These are phyloP conservation scores for Wickerhamomyces chambardii DNA, from an alignment of 805 yeast genomes.

Conservation along the genomic window DNA sequence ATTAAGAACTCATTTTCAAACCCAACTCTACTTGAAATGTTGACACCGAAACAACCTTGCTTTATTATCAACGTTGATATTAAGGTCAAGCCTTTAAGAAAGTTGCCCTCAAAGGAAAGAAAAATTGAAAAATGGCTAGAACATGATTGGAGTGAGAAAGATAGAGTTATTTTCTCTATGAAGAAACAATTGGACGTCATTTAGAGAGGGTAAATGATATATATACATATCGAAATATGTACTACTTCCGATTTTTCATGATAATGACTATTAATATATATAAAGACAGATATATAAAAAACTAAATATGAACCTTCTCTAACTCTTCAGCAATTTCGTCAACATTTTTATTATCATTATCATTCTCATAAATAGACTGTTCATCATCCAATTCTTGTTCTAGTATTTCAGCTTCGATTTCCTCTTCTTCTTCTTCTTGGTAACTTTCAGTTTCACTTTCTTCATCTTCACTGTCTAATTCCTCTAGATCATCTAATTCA, in stretches of 20 bases:
- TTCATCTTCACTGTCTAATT: constrained; percentile 54
- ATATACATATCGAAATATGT: no score
- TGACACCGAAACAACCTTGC: constrained; percentile 21
- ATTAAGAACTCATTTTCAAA: constrained; percentile 18
- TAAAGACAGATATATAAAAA: constrained; percentile 1
- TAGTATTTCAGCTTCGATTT: constrained; percentile 33
- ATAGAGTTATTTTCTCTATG: constrained; percentile 34
- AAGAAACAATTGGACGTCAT: constrained; percentile 21
- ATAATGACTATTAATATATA: no score
- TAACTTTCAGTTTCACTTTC: constrained; percentile 31
- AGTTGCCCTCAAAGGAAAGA: constrained; percentile 43
- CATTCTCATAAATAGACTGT: constrained; percentile 32
- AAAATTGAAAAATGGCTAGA: constrained; percentile 74
- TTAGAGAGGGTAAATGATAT: neutral
- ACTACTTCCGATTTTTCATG: no score
- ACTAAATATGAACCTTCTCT: constrained; percentile 40
- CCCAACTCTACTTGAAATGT: constrained; percentile 28
- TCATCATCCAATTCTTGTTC: constrained; percentile 32
- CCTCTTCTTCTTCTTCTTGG: constrained; percentile 29
- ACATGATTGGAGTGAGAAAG: constrained; percentile 63
- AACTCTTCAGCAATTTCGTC: constrained; percentile 52
- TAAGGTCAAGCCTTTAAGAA: constrained; percentile 24
- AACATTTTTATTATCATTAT: constrained; percentile 33
- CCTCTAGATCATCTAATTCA: constrained; percentile 93
- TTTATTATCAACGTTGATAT: constrained; percentile 18